Evolutionary conservation across 202 grass and related monocot species (phyloP).

Genomic region (Carex sylvatica): DNA sequence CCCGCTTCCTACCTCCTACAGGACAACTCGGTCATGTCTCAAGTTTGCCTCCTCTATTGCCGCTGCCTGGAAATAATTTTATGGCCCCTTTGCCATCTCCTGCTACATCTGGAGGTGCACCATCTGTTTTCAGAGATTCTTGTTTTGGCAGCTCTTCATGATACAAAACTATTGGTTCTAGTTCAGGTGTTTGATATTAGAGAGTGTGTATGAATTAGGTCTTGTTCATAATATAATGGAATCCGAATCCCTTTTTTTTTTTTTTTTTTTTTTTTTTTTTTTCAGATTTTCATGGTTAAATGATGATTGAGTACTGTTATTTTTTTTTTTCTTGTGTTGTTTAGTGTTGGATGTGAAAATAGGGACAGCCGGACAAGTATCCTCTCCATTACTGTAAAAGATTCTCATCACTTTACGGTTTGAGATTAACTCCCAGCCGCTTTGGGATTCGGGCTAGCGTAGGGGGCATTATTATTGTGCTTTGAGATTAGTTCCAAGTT

Average conservation of each 20-base stretch:
- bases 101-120: conserved; percentile 60
- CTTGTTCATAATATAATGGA: neutral
- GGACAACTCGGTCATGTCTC: conserved; percentile 48
- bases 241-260: neutral
- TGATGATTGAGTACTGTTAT: neutral
- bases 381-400: no score
- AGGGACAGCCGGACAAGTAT: no score
- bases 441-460: no score
- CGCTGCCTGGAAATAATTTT: conserved; percentile 52
- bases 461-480: no score
- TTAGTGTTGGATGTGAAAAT: neutral
- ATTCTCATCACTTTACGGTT: no score
- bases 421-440: no score
- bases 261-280: neutral
- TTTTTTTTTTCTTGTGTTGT: neutral
- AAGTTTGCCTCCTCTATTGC: conserved; percentile 26
- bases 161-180: neutral
- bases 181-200: neutral
- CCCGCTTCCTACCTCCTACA: conserved; percentile 41
- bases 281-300: neutral
- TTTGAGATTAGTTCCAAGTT: no score
- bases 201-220: neutral
- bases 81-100: conserved; percentile 65
- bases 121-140: conserved; percentile 67
- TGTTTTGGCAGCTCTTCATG: conserved; percentile 46